These are phyloP conservation scores for Botrytis medusae DNA, from an alignment of 2,329 filamentous ascomycete genomes.

Conservation along the genomic window DNA sequence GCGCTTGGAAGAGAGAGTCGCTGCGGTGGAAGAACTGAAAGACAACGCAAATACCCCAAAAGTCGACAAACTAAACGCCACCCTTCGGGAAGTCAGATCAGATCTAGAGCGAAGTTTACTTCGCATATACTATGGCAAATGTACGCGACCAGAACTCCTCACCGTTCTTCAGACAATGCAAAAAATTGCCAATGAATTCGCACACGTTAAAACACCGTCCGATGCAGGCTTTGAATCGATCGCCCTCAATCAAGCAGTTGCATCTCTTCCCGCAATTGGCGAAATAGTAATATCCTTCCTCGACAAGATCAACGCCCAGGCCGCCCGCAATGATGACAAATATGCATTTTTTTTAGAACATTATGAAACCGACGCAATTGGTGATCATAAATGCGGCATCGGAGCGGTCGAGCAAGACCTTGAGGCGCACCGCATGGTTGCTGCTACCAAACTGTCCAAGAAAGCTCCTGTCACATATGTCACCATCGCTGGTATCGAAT, in stretches of 20 bases:
- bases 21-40: conserved; percentile 83
- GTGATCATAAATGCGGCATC: conserved; percentile 85
- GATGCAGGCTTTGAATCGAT: conserved; percentile 72
- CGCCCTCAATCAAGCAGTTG: conserved; percentile 70
- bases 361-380: conserved; percentile 85
- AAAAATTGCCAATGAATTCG: conserved; percentile 74
- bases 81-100: conserved; percentile 69
- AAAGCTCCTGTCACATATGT: conserved; percentile 71
- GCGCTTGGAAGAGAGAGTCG: conserved; percentile 73
- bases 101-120: conserved; percentile 93
- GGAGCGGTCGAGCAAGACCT: conserved; percentile 89
- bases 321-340: conserved; percentile 85
- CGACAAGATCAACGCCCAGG: conserved; percentile 79
- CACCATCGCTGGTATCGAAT: conserved; percentile 88
- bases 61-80: conserved; percentile 70
- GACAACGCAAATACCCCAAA: conserved; percentile 63
- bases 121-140: conserved; percentile 96
- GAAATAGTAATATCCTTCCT: conserved; percentile 72
- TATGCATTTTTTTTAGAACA: conserved; percentile 89
- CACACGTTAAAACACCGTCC: conserved; percentile 60
- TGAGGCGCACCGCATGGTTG: conserved; percentile 69
- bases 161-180: conserved; percentile 83
- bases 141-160: conserved; percentile 83
- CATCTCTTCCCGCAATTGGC: conserved; percentile 72
- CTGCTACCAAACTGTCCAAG: conserved; percentile 70